These are phyloP conservation scores for Saprolegnia diclina DNA, from an alignment of 352 stramenopile genomes.

Conservation along the genomic window DNA sequence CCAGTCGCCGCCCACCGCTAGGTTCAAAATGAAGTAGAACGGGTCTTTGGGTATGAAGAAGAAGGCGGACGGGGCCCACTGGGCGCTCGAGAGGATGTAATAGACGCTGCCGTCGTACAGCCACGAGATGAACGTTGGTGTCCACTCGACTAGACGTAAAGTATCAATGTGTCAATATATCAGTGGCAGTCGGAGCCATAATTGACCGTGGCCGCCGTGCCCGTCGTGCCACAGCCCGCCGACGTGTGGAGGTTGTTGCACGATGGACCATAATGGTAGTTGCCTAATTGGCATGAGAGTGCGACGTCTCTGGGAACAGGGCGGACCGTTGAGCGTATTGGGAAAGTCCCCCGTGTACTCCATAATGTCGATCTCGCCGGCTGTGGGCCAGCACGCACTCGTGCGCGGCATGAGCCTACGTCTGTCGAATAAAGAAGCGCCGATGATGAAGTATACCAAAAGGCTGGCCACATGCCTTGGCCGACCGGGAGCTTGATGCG, in stretches of 20 bases:
- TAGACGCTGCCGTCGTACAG: neutral
- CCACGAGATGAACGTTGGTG: slow-evolving; percentile 1
- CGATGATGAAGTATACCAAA: slow-evolving; percentile 25
- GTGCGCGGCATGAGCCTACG: slow-evolving; percentile 15
- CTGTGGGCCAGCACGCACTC: slow-evolving; percentile 11
- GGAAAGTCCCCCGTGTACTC: slow-evolving; percentile 5
- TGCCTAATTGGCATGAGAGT: too few relatives aligned
- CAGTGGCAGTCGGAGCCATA: neutral
- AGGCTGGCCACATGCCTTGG: slow-evolving; percentile 34
- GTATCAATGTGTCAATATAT: slow-evolving; percentile 6
- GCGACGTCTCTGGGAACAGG: too few relatives aligned
- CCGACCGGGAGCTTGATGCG: slow-evolving; percentile 29
- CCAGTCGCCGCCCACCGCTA: slow-evolving; percentile 15
- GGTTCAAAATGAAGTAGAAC: slow-evolving; percentile 24
- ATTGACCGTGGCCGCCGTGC: neutral
- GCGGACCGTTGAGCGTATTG: slow-evolving; percentile 4
- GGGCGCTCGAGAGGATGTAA: neutral
- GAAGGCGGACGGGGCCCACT: neutral
- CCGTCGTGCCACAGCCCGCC: slow-evolving; percentile 3
- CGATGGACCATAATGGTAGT: slow-evolving; percentile 17
- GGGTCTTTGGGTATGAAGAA: slow-evolving; percentile 18
- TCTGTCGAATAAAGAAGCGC: neutral
- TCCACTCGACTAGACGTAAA: slow-evolving; percentile 11
- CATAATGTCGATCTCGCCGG: slow-evolving; percentile 16
- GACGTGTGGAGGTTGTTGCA: slow-evolving; percentile 18